Evolutionary conservation across 2,329 filamentous ascomycete genomes (phyloP), one percentile per base, ranked within the genome.

Genomic region (Elsinoe australis): DNA sequence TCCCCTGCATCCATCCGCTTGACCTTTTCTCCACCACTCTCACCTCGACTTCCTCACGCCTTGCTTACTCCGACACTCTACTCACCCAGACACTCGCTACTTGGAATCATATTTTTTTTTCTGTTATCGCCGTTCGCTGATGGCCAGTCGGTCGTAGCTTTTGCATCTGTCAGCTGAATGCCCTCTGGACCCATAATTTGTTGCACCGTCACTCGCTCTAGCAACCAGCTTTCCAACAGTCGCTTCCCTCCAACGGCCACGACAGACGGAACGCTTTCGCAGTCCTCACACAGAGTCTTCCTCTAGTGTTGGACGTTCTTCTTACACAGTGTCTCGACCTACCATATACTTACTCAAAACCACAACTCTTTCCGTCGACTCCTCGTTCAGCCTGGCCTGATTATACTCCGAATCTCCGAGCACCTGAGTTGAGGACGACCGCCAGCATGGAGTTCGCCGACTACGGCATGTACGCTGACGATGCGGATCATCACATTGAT

Each of bases 361-460:
- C n/a, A n/a, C 26, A 29, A 19, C 39, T 32, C 39, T 21, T 5
- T 5, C 39, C 14, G 21, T 32, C 19, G n/a, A 17, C 26, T 18
- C 26, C 21, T 24, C 18, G 21, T 21, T 41, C 39, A 44, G 18
- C 14, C 39, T 44, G 39, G 39, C 29, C 33, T 17, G 14, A 17
- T 26, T 14, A 31, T 9, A 24, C 28, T 21, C 39, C 28, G 39
- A 44, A 28, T 33, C 15, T 28, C 34, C 7, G 19, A 39, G 22
- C 2, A 42, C 26, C 26, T 8, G 14, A 21, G 15, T 15, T 19
- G 19, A 39, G 33, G 15, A 22, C 18, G 31, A 26, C 32, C 26
- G 31, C 32, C 28, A 35, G 49, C 42, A 54, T 54, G 52, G 52
- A 54, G 34, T 52, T 50, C 44, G 50, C 48, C 47, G 50, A 54